Base-by-base conservation (phyloP, 2,329 filamentous ascomycete genomes). In the Botrytis fabae region DNA sequence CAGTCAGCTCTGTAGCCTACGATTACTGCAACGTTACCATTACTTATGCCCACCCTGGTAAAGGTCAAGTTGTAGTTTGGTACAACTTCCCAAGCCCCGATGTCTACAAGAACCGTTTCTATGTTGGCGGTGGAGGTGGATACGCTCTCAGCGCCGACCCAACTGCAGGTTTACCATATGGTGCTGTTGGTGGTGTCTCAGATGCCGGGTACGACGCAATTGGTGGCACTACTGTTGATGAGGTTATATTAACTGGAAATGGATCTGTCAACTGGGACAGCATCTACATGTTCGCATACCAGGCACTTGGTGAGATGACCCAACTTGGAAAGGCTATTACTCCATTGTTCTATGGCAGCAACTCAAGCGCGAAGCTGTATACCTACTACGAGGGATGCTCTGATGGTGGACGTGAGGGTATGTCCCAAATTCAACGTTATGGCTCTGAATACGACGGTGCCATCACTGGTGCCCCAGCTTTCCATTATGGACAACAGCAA, bases 161-260 rank as follows among this genome's bases (percentile, higher is more conserved):
- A 2, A 81, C 83, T 9, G 81, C 80, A 1, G 85, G 84, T 48
- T 79, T 86, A 62, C 78, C 80, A 12, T 84, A 85, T 68, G 85
- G 85, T 32, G 85, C 84, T 59, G 85, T 83, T 1, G 81, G 83
- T 9, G 85, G 85, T 46, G 79, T 82, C 42, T 87, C 86, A 0
- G 84, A 86, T 73, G 86, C 84, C 25, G 86, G 86, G 1, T 87
- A 86, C 74, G 85, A 85, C 42, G 79, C 80, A 40, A 86, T 86
- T 77, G 76, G 25, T 44, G 61, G 80, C 61, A 83, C 80, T 32
- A 78, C 81, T 35, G 83, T 80, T 51, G 82, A 85, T 70, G 77
- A 71, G 4, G 82, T 78, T 5, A 80, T 82, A 73, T 79, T 84
- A 83, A 63, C 61, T 44, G 61, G 61, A 42, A 63, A 63, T 20